A percentile compares a stretch with the other conserved stretches of the same genome.
phyloP scores from a whole-genome alignment of 495 filamentous ascomycete species.

The Neurospora sp. region DNA sequence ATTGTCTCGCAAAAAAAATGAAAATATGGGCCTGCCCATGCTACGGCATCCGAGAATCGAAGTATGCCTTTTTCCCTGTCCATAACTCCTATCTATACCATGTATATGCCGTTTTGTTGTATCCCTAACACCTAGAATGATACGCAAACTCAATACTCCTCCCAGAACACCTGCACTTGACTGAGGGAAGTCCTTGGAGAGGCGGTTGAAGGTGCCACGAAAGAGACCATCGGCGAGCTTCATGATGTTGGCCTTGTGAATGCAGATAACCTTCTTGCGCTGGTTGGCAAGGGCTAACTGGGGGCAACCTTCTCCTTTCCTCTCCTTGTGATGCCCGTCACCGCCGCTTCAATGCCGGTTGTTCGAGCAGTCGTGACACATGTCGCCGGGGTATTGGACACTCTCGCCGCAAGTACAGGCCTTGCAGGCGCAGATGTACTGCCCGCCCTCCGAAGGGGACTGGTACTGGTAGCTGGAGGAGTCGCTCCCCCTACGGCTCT shows the following conservation, averaged over 20 bases:
- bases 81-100: not conserved
- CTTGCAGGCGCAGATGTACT: slow-evolving; percentile 3
- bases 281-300: too few species aligned
- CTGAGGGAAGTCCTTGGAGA: slow-evolving; percentile 86
- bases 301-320: not conserved
- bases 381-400: not conserved
- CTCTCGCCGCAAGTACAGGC: not conserved
- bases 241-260: slow-evolving; percentile 99
- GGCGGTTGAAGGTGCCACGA: slow-evolving; percentile 88
- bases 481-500: not conserved
- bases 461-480: not conserved
- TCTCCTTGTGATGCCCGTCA: not conserved
- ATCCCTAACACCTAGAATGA: not conserved
- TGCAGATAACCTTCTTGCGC: slow-evolving; percentile 76
- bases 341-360: not conserved
- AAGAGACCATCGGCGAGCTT: slow-evolving; percentile 98
- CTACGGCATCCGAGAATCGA: not conserved
- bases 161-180: slow-evolving; percentile 51
- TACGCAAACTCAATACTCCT: not conserved
- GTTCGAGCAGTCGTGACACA: not conserved
- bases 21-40: not conserved
- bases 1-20: not conserved
- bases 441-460: not conserved
- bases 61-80: not conserved
- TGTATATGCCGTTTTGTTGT: not conserved